Conservation (phyloP, 805 yeast species). For the Monosporozyma servazzii region DNA sequence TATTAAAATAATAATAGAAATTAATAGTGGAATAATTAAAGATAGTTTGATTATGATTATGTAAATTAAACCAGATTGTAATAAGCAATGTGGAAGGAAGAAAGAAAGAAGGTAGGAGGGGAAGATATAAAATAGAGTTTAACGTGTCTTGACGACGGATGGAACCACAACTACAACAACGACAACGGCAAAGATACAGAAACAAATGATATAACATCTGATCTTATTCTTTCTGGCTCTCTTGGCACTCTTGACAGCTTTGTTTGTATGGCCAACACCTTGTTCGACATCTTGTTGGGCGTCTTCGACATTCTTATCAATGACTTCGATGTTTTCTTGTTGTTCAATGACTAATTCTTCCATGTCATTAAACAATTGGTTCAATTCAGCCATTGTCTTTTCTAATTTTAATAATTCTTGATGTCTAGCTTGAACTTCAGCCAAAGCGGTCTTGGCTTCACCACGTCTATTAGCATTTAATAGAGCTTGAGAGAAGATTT, state of each 20-base stretch:
- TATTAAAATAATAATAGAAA: neutral
- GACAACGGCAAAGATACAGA: constrained; percentile 51
- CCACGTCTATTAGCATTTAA: constrained; percentile 82
- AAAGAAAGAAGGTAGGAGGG: neutral
- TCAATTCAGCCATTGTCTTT: constrained; percentile 89
- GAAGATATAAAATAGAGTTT: constrained; percentile 4
- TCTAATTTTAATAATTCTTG: constrained; percentile 90
- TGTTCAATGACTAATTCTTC: constrained; percentile 94
- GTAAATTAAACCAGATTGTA: neutral
- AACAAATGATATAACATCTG: constrained; percentile 66
- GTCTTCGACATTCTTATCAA: constrained; percentile 67
- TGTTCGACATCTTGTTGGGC: constrained; percentile 89
- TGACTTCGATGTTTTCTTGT: constrained; percentile 75
- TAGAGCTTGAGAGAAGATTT: constrained; percentile 89
- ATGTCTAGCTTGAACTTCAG: constrained; percentile 94
- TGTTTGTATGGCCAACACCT: constrained; percentile 88
- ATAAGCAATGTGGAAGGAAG: neutral
- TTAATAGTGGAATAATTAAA: neutral
- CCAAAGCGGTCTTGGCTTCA: constrained; percentile 89
- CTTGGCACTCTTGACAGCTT: constrained; percentile 81
- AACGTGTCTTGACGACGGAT: constrained; percentile 28
- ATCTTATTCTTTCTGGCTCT: constrained; percentile 86
- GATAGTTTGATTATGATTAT: neutral
- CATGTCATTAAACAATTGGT: constrained; percentile 91
- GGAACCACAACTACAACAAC: constrained; percentile 59